Base-by-base conservation (phyloP, 805 yeast genomes). In the Nakazawaea holstii region DNA sequence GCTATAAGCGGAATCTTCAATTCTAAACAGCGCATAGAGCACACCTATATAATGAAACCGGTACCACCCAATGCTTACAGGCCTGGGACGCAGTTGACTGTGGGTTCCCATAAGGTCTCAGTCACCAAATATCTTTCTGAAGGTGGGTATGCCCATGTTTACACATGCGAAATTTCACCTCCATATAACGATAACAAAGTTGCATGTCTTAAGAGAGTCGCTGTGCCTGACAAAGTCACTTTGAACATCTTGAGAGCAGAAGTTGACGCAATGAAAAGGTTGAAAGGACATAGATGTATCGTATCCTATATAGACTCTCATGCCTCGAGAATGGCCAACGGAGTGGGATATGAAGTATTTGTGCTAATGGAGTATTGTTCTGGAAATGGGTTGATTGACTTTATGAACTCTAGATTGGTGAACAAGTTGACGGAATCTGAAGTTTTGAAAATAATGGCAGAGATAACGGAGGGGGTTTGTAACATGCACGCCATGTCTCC, bases 121-220 rank as follows among this genome's bases (percentile, higher is more conserved):
- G 77, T 90, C 56, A 72, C 75, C 52, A 75, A 82, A 54, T 91
- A 87, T 67, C 68, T 91, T 38, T 84, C 95, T 6, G 84, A 84
- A 59, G 98, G 84, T 41, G 99, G 99, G 11, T 94, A 88, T 72
- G 98, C 99, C 9, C 95, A 87, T 62, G 97, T 94, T 5, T 94
- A 94, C 64, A 77, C 85, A 14, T 92, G 90, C 51, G 75, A 75
- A 41, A 79, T 86, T 15, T 72, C 76, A 27, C 90, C 90, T 6
- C 70, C 77, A 3, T 78, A 79, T 51, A 70, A 75, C 13, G 80
- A 79, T 15, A 64, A 73, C 43, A 65, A 64, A 47, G 64, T 73
- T 10, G 97, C 92, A 5, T 94, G 98, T 62, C 72, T 94, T 58
- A 94, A 94, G 65, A 76, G 99, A 53, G 98, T 94, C n/a, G 84